Percentiles rank a stretch among this genome's conserved stretches.
Evolutionary conservation across 352 stramenopile species (phyloP).

Genomic region (Phytophthora macrochlamydospora): DNA sequence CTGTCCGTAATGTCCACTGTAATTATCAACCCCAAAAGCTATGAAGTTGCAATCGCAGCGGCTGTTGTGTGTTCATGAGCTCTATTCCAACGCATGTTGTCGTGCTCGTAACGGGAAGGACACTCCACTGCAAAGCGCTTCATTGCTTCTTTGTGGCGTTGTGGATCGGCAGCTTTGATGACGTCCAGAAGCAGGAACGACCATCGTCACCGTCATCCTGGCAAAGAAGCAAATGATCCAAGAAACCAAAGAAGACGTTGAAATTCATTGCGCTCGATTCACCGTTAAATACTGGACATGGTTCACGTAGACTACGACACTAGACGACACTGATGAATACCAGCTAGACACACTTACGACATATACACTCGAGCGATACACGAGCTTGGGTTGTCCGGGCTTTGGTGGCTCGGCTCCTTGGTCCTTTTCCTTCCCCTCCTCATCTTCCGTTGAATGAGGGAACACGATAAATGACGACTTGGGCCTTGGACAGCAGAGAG

Average conservation of each 20-base stretch:
- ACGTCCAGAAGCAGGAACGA: neutral
- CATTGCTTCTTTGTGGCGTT: neutral
- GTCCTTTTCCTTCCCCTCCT: constrained; percentile 24
- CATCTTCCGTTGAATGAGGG: constrained; percentile 44
- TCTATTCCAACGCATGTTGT: constrained; percentile 20
- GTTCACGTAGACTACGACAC: constrained; percentile 27
- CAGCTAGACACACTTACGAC: constrained; percentile 30
- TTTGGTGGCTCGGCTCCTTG: constrained; percentile 8
- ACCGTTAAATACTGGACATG: constrained; percentile 4
- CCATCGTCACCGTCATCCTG: neutral
- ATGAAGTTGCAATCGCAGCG: constrained; percentile 16
- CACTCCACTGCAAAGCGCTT: neutral
- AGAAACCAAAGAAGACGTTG: neutral
- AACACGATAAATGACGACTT: constrained; percentile 13
- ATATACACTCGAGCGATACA: constrained; percentile 25
- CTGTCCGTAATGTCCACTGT: constrained; percentile 32
- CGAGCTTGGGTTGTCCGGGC: constrained; percentile 12
- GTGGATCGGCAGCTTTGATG: neutral
- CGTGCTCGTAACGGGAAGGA: neutral
- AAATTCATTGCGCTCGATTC: constrained; percentile 1
- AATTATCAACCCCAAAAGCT: constrained; percentile 25
- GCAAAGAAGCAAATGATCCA: neutral
- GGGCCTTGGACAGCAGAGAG: constrained; percentile 19
- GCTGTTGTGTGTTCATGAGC: neutral
- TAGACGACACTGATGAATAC: constrained; percentile 33